Percentiles rank a stretch among this genome's conserved stretches.
Conservation (phyloP, 805 yeast genomes). For the Maudiozyma barnettii region DNA sequence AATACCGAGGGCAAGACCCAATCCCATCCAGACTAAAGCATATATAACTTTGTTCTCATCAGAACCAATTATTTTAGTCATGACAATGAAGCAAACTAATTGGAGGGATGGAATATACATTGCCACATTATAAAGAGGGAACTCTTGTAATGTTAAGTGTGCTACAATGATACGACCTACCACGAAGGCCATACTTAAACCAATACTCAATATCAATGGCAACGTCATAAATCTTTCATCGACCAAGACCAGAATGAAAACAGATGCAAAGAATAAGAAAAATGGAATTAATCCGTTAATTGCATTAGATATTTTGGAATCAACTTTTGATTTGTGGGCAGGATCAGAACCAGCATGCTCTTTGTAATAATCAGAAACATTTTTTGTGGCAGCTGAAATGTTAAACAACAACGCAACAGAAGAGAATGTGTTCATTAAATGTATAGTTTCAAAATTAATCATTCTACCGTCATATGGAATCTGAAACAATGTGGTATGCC, state of each 20-base stretch:
- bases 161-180: conserved; percentile 87
- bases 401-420: conserved; percentile 52
- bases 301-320: conserved; percentile 27
- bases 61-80: conserved; percentile 22
- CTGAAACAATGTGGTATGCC: conserved; percentile 40
- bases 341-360: conserved; percentile 18
- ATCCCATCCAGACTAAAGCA: conserved; percentile 53
- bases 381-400: conserved; percentile 57
- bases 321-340: conserved; percentile 9
- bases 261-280: conserved; percentile 42
- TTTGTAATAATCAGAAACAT: conserved; percentile 43
- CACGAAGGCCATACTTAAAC: conserved; percentile 67
- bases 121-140: conserved; percentile 68
- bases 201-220: conserved; percentile 62
- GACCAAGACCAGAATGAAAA: conserved; percentile 38
- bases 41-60: conserved; percentile 36
- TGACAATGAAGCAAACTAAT: conserved; percentile 24
- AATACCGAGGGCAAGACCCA: conserved; percentile 58
- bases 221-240: conserved; percentile 43
- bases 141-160: conserved; percentile 71
- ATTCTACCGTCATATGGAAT: conserved; percentile 9
- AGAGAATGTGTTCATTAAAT: conserved; percentile 49
- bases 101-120: conserved; percentile 56
- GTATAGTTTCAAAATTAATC: conserved; percentile 34
- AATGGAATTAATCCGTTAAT: conserved; percentile 62